phyloP scores from a whole-genome alignment of 352 stramenopile species.

The Phytopythium cucurbitacearum region DNA sequence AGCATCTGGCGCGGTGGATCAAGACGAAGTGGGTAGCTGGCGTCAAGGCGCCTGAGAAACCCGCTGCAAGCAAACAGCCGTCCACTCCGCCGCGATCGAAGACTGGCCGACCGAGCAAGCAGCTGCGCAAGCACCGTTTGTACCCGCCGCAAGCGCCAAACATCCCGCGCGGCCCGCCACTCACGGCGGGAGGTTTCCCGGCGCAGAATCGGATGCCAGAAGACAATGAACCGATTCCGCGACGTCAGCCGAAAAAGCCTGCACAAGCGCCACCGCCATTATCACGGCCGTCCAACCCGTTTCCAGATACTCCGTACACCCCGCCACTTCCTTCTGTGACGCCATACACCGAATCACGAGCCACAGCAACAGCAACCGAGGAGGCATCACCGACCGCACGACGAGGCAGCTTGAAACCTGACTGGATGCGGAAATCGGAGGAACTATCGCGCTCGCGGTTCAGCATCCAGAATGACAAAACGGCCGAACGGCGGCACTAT shows the following conservation, averaged over 20 bases:
- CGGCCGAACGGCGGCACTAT: slow-evolving; percentile 48
- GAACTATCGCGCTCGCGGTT: slow-evolving; percentile 57
- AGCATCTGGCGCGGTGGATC: slow-evolving; percentile 64
- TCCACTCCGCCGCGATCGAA: slow-evolving; percentile 2
- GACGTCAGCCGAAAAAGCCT: slow-evolving; percentile 12
- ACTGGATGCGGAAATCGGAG: slow-evolving; percentile 69
- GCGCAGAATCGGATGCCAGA: slow-evolving; percentile 9
- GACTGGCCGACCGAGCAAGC: slow-evolving; percentile 14
- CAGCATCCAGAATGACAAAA: slow-evolving; percentile 45
- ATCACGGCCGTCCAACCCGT: neutral
- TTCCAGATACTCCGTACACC: neutral
- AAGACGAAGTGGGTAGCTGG: slow-evolving; percentile 58
- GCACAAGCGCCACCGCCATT: slow-evolving; percentile 1
- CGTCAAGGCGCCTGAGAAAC: slow-evolving; percentile 23
- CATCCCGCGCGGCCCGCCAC: slow-evolving; percentile 6
- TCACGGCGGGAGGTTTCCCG: slow-evolving; percentile 1
- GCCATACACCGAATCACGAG: slow-evolving; percentile 4
- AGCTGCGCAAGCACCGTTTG: slow-evolving; percentile 1
- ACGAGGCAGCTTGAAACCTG: slow-evolving; percentile 49
- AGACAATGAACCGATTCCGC: slow-evolving; percentile 23
- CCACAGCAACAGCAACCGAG: neutral
- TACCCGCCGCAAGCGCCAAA: slow-evolving; percentile 7
- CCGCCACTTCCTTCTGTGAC: slow-evolving; percentile 7
- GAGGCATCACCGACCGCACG: slow-evolving; percentile 2
- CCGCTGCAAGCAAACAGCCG: neutral